These are phyloP conservation scores for Globisporangium uncinulatum DNA, from an alignment of 352 stramenopile genomes.

Conservation along the genomic window DNA sequence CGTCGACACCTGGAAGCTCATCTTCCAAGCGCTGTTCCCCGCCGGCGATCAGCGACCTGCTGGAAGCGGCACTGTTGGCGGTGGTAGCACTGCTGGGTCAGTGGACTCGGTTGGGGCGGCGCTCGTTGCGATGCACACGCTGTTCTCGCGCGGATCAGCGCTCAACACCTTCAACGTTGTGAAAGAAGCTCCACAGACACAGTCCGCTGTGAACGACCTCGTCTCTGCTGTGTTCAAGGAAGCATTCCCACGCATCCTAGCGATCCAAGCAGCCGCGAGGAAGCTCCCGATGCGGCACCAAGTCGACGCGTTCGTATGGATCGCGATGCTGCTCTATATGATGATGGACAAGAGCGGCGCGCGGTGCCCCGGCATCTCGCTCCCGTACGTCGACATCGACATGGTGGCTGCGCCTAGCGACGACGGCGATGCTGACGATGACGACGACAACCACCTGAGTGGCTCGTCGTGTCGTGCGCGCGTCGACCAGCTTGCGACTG, in stretches of 20 bases:
- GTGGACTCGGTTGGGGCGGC: conserved; percentile 29
- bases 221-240: conserved; percentile 59
- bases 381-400: conserved; percentile 71
- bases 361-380: conserved; percentile 52
- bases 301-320: conserved; percentile 50
- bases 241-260: conserved; percentile 47
- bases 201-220: conserved; percentile 63
- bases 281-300: conserved; percentile 52
- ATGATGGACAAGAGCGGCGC: conserved; percentile 80
- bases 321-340: conserved; percentile 73
- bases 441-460: conserved; percentile 37
- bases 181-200: conserved; percentile 20
- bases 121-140: conserved; percentile 51
- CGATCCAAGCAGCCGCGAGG: conserved; percentile 36
- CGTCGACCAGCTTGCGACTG: conserved; percentile 46
- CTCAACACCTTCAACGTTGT: conserved; percentile 29
- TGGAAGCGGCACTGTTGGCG: too few species aligned
- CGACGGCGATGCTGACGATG: conserved; percentile 14
- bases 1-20: conserved; percentile 76
- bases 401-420: conserved; percentile 8
- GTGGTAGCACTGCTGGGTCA: not conserved
- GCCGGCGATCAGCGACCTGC: not conserved
- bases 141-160: conserved; percentile 44
- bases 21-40: conserved; percentile 56
- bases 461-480: conserved; percentile 42